Percentiles rank a stretch among this genome's conserved stretches.
Evolutionary conservation across 441 rosid genomes (phyloP).

Genomic region (Syzygium syzygioides): DNA sequence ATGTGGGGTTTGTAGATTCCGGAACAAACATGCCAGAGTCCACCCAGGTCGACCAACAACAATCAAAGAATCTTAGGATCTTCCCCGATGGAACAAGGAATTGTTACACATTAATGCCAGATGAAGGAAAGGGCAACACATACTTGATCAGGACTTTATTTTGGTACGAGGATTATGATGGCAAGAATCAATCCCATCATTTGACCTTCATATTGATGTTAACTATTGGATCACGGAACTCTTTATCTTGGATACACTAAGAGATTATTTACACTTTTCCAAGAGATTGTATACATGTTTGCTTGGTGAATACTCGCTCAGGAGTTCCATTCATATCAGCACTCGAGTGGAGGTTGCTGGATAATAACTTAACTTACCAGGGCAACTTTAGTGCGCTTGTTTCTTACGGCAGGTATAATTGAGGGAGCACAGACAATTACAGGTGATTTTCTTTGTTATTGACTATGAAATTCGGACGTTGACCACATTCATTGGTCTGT

Average conservation of each 20-base stretch:
- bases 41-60: not conserved
- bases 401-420: too few species aligned
- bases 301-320: too few species aligned
- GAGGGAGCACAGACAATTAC: rapidly evolving
- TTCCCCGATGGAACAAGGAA: too few species aligned
- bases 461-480: rapidly evolving
- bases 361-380: too few species aligned
- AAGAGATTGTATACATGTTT: too few species aligned
- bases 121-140: not conserved
- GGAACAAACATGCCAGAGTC: slow-evolving; percentile 1
- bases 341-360: too few species aligned
- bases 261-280: too few species aligned
- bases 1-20: slow-evolving; percentile 13
- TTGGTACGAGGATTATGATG: not conserved
- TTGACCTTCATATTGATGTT: not conserved
- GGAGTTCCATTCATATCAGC: too few species aligned
- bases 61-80: too few species aligned
- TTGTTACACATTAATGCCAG: too few species aligned
- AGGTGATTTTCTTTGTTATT: not conserved
- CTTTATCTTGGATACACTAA: too few species aligned
- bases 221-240: not conserved
- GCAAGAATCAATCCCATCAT: not conserved
- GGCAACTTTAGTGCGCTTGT: not conserved
- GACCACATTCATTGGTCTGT: not conserved
- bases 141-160: not conserved